A percentile compares a stretch with the other conserved stretches of the same genome.
Conservation (phyloP, 1,139 yeast genomes). For the Hyphopichia wangnamkhiaoensis region DNA sequence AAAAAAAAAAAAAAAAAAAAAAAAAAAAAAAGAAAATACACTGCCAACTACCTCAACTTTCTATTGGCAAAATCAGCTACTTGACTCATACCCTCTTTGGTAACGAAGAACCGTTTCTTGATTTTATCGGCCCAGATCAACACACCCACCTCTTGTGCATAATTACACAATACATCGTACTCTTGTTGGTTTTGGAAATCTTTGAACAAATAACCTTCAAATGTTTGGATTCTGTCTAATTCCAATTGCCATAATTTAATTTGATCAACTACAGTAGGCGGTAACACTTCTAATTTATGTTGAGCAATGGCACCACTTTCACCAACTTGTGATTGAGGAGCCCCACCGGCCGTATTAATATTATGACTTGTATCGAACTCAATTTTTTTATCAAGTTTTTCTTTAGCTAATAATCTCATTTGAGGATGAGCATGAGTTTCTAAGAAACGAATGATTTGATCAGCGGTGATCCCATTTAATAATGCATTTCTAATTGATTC, state of each 20-base stretch:
- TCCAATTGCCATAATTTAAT: slow-evolving; percentile 95
- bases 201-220: slow-evolving; percentile 84
- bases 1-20: neutral
- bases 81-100: slow-evolving; percentile 84
- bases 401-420: slow-evolving; percentile 74
- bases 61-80: slow-evolving; percentile 85
- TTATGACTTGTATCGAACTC: slow-evolving; percentile 64
- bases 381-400: slow-evolving; percentile 61
- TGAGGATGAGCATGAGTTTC: slow-evolving; percentile 95
- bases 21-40: neutral
- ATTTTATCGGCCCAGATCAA: slow-evolving; percentile 77
- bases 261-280: slow-evolving; percentile 96
- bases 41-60: slow-evolving; percentile 25
- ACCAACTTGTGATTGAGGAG: slow-evolving; percentile 35
- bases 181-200: slow-evolving; percentile 82
- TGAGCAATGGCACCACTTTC: slow-evolving; percentile 30
- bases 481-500: slow-evolving; percentile 87
- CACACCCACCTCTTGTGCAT: slow-evolving; percentile 91
- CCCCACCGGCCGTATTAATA: slow-evolving; percentile 50
- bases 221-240: slow-evolving; percentile 85
- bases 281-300: slow-evolving; percentile 65
- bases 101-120: slow-evolving; percentile 75
- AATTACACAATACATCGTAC: slow-evolving; percentile 67
- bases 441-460: slow-evolving; percentile 85
- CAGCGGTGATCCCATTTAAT: slow-evolving; percentile 89